phyloP scores from a whole-genome alignment of 108 stramenopile species.

The Cyclotella distinguenda region DNA sequence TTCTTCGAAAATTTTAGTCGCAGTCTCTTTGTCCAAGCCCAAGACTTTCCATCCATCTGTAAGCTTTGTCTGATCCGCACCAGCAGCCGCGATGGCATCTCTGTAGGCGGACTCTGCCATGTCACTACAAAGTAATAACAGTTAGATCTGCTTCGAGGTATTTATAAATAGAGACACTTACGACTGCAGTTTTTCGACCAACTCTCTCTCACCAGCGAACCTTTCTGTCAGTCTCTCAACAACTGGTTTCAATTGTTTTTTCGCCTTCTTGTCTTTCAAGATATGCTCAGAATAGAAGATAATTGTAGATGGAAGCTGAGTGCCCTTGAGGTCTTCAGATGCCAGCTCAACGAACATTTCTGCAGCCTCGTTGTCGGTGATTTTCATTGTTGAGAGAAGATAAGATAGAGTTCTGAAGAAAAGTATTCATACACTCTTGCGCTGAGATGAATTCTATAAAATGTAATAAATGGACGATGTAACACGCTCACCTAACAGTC shows the following conservation, averaged over 20 bases:
- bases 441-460: neutral
- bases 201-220: conserved; percentile 21
- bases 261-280: conserved; percentile 54
- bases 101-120: conserved; percentile 84
- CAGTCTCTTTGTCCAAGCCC: conserved; percentile 74
- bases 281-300: conserved; percentile 81
- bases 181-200: conserved; percentile 43
- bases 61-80: conserved; percentile 59
- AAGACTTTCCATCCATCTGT: conserved; percentile 84
- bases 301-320: conserved; percentile 70
- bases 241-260: conserved; percentile 28
- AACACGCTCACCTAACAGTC: conserved; percentile 59
- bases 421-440: neutral
- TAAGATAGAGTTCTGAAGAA: conserved; percentile 63
- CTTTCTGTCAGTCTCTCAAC: conserved; percentile 18
- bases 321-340: conserved; percentile 50
- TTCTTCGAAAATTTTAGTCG: conserved; percentile 69
- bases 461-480: neutral
- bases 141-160: neutral
- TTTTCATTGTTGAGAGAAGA: conserved; percentile 67
- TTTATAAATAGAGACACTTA: conserved; percentile 30
- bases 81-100: conserved; percentile 56
- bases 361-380: conserved; percentile 73
- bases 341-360: conserved; percentile 59
- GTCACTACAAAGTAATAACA: conserved; percentile 39